Base-by-base conservation (phyloP, 2,329 filamentous ascomycete species). In the Penicillium sp. region DNA sequence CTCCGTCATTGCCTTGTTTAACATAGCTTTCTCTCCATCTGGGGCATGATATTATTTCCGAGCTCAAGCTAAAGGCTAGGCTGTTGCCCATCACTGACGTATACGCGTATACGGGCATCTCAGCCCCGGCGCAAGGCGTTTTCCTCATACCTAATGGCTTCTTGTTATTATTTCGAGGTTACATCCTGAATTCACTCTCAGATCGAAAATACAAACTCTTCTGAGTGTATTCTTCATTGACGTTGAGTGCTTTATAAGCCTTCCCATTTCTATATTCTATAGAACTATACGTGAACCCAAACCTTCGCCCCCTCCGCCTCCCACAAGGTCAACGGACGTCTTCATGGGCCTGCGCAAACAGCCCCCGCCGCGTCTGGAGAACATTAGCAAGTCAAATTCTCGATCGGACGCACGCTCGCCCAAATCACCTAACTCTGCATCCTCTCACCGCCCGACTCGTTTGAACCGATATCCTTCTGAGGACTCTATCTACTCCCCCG, bases 331-430 rank as follows among this genome's bases (percentile, higher is more conserved):
- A 39, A 35, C 48, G 29, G 45, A 54, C 49, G 48, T 62, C 67
- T 70, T 72, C 63, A 76, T 75, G 73, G 73, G 75, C 63, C 66
- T 75, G 64, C 72, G 73, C 60, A 75, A 75, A 66, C 67, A 66
- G 63, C 71, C 71, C 61, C 73, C 73, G 54, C 72, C 73, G 44
- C 71, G 69, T 57, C 68, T 75, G 47, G 63, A 72, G 41, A 70
- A 70, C 55, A 68, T 71, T 45, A 63, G 61, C 44, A 68, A 73
- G 67, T 63, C 69, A 55, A 67, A 68, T 67, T 65, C 64, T 61
- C 64, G 61, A 59, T 59, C 66, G 31, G 64, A 64, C 55, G 68
- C 58, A 69, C 75, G 45, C 56, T 77, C 56, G 66, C 70, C 70
- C 65, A 72, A 53, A 61, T 79, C 66, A 55, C 64, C 62, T 29